A percentile compares a stretch with the other conserved stretches of the same genome.
phyloP scores from a whole-genome alignment of 2,329 filamentous ascomycete genomes.

The Botrytis pseudocinerea region DNA sequence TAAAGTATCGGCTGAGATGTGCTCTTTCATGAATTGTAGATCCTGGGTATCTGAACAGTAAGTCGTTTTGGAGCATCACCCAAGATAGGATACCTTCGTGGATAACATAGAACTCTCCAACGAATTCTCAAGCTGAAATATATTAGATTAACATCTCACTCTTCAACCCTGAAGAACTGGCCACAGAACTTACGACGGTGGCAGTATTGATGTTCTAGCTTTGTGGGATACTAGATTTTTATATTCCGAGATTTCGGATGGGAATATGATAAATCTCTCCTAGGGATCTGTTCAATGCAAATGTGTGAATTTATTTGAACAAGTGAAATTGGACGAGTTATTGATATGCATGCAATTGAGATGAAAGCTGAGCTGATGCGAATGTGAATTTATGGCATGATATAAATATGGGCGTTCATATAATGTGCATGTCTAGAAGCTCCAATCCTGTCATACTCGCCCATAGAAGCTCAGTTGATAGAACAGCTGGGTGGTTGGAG shows the following conservation, averaged over 20 bases:
- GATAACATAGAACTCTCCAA: background rate
- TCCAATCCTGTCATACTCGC: background rate
- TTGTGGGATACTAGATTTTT: background rate
- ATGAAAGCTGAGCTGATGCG: background rate
- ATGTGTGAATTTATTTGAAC: background rate
- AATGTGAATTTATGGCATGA: background rate
- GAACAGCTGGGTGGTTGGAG: background rate
- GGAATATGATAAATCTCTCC: background rate
- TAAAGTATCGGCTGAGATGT: background rate
- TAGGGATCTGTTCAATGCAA: background rate
- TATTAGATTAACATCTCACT: fast-evolving
- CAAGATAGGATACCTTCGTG: background rate
- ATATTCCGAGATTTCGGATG: too few species aligned
- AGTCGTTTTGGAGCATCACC: background rate
- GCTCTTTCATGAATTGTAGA: background rate
- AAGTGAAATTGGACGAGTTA: background rate
- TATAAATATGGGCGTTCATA: background rate
- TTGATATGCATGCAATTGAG: background rate
- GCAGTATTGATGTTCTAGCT: background rate
- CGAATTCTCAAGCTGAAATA: background rate
- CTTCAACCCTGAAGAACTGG: background rate
- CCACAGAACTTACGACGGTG: background rate
- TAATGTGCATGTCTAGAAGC: background rate
- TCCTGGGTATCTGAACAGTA: background rate
- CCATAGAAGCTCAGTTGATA: background rate